Evolutionary conservation across 768 basidiomycete genomes (phyloP).

Genomic region (Kwoniella dendrophila): DNA sequence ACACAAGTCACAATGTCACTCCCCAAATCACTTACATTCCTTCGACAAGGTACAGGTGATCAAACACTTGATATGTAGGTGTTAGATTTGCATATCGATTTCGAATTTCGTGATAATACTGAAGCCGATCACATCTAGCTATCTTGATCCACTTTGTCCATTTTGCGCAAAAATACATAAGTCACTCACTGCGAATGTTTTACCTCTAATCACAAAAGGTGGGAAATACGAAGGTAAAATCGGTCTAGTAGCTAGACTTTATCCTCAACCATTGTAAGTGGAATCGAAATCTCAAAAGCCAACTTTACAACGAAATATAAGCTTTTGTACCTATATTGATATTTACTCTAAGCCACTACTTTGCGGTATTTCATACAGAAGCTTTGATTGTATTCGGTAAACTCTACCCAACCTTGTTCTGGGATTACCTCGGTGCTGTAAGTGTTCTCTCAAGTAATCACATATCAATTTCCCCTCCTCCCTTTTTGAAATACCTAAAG

Average conservation of each 20-base stretch:
- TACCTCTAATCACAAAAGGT: slow-evolving; percentile 42
- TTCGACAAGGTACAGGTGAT: slow-evolving; percentile 40
- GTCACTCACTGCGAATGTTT: slow-evolving; percentile 40
- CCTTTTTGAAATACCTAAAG: background rate
- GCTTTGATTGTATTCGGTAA: slow-evolving; percentile 76
- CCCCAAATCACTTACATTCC: slow-evolving; percentile 35
- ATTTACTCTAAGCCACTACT: slow-evolving; percentile 32
- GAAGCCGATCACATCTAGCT: slow-evolving; percentile 26
- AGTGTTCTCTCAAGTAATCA: slow-evolving; percentile 28
- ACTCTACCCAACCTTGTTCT: slow-evolving; percentile 74
- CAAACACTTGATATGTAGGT: slow-evolving; percentile 50
- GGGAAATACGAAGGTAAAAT: slow-evolving; percentile 69
- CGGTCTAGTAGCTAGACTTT: slow-evolving; percentile 60
- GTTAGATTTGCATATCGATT: background rate
- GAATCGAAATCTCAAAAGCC: slow-evolving; percentile 58
- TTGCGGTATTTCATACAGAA: slow-evolving; percentile 72
- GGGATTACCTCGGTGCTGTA: slow-evolving; percentile 73
- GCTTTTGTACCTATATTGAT: background rate
- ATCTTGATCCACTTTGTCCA: slow-evolving; percentile 49
- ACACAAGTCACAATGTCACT: slow-evolving; percentile 37
- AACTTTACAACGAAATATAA: too few species aligned
- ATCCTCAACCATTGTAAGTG: slow-evolving; percentile 55
- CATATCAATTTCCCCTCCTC: background rate
- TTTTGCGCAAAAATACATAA: slow-evolving; percentile 47
- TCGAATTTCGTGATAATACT: background rate